Base-by-base conservation (phyloP, 768 basidiomycete species). In the Neoboletus brunneissimus region DNA sequence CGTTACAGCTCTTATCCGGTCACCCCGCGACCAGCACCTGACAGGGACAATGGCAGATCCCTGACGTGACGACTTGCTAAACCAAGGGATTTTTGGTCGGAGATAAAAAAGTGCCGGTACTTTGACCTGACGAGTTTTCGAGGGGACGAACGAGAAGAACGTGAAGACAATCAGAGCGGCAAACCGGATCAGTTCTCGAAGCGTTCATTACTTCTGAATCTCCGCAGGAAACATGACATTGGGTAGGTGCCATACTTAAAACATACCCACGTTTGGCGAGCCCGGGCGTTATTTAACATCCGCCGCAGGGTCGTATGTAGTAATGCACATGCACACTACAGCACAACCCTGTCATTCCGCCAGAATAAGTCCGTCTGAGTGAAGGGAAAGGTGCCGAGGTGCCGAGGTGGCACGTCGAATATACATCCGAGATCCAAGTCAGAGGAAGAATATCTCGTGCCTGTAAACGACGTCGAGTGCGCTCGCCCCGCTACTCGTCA, bases 1-100 rank as follows among this genome's bases (percentile, higher is more conserved):
- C 51, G 57, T 59, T 38, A 59, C 29, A 51, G 9, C n/a, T 7
- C 16, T 31, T 43, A 52, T 40, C 47, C 55, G 48, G 18, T 44
- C 47, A 31, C 29, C 40, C 43, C 35, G 16, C 53, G 23, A 34
- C 35, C 13, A 20, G 18, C 5, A 1, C 31, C 16, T 48, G 38
- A 57, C 53, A 47, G 47, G 11, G 23, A 25, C 34, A 31, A 31
- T 23, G 16, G 22, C 22, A 18, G 35, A 37, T 37, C 35, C 27
- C 5, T 37, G 37, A 18, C 37, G 37, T 18, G 18, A 38, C 37
- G 3, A 18, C 18, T 42, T 42, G 22, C 22, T 15, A n/a, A 29
- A 20, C 5, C n/a, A 11, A 10, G n/a, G 13, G n/a, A 16, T 46
- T 31, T 10, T 27, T 46, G 27, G 29, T 46, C 44, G 27, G 44